These are phyloP conservation scores for Adansonia gregorii DNA, from an alignment of 441 rosid species.

Conservation along the genomic window DNA sequence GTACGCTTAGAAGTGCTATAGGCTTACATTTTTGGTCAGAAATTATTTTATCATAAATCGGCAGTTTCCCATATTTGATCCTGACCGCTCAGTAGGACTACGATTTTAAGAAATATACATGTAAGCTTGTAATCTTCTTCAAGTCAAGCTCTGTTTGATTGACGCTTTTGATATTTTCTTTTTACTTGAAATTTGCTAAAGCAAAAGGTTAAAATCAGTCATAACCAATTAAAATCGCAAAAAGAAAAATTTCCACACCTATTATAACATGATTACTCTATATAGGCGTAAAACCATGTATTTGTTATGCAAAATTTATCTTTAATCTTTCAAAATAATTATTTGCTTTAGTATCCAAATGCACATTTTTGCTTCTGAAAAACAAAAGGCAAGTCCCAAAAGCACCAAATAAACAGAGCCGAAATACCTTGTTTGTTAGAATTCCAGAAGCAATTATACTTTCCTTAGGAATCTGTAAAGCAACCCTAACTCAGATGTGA, in stretches of 20 bases:
- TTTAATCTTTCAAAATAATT: background rate
- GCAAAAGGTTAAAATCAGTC: too few relatives aligned
- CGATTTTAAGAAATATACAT: too few relatives aligned
- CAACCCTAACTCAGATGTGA: background rate
- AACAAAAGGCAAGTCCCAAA: background rate
- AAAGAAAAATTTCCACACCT: background rate
- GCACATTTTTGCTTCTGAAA: background rate
- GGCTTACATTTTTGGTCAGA: too few relatives aligned
- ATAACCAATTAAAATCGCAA: too few relatives aligned
- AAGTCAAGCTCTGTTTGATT: too few relatives aligned
- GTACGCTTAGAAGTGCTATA: background rate
- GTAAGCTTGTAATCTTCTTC: too few relatives aligned
- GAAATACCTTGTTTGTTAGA: background rate
- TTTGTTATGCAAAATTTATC: background rate
- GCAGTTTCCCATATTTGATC: too few relatives aligned
- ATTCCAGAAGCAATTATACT: background rate
- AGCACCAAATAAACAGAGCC: background rate
- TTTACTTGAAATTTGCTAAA: too few relatives aligned
- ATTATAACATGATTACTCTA: background rate
- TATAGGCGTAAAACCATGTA: background rate
- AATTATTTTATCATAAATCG: too few relatives aligned
- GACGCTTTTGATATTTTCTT: too few relatives aligned
- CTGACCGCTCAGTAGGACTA: too few relatives aligned
- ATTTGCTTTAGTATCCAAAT: background rate
- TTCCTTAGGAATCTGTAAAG: background rate